Percentiles rank a stretch among this genome's conserved stretches.
phyloP scores from a whole-genome alignment of 768 basidiomycete genomes.

The Rhizopogon roseolus region DNA sequence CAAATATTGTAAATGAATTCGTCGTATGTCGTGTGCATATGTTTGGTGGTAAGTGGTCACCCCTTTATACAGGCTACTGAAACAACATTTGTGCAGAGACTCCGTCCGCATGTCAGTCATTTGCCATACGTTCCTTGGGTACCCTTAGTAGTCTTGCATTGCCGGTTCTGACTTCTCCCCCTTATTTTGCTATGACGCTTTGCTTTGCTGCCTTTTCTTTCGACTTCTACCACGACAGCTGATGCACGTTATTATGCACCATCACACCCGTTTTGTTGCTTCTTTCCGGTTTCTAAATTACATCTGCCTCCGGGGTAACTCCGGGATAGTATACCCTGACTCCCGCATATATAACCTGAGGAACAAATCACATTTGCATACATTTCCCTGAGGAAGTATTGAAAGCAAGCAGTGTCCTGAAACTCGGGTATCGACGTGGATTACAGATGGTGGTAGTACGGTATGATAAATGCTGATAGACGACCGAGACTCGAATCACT shows the following conservation, averaged over 20 bases:
- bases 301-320: constrained; percentile 6
- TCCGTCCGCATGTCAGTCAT: constrained; percentile 16
- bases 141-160: constrained; percentile 13
- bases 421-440: too few relatives aligned
- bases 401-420: not conserved
- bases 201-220: constrained; percentile 4
- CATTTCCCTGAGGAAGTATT: not conserved
- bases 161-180: constrained; percentile 1
- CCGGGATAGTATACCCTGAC: constrained; percentile 10
- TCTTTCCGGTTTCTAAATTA: constrained; percentile 10
- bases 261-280: constrained; percentile 4
- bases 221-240: not conserved
- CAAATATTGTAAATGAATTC: constrained; percentile 17
- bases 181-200: constrained; percentile 15
- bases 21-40: constrained; percentile 7
- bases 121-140: constrained; percentile 25
- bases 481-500: too few relatives aligned
- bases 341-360: constrained; percentile 3
- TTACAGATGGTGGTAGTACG: too few relatives aligned
- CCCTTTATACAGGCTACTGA: constrained; percentile 9
- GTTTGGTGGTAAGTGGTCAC: constrained; percentile 20
- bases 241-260: not conserved
- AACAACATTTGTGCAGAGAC: constrained; percentile 1
- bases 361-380: not conserved
- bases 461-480: too few relatives aligned